A percentile compares a stretch with the other conserved stretches of the same genome.
These are phyloP conservation scores for Thamnidium elegans DNA, from an alignment of 192 early-diverging fungal genomes.

Conservation along the genomic window DNA sequence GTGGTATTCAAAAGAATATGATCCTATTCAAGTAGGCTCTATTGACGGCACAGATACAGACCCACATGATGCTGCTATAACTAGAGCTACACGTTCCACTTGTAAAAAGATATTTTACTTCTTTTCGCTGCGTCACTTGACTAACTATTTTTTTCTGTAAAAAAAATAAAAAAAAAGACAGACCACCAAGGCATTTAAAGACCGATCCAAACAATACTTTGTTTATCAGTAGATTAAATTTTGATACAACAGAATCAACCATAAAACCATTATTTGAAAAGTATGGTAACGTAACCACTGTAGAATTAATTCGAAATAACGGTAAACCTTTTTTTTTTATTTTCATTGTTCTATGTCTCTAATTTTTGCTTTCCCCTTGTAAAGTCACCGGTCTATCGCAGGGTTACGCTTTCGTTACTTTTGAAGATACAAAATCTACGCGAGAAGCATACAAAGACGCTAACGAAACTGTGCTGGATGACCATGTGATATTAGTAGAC, in stretches of 20 bases:
- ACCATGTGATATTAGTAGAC: constrained; percentile 36
- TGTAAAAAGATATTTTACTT: constrained; percentile 21
- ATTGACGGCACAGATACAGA: constrained; percentile 40
- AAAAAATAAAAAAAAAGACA: constrained; percentile 21
- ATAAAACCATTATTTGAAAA: constrained; percentile 27
- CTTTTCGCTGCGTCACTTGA: neutral
- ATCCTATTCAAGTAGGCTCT: constrained; percentile 37
- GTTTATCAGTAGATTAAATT: constrained; percentile 39
- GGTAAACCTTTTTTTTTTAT: constrained; percentile 9
- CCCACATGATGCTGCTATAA: constrained; percentile 40
- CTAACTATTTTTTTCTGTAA: neutral
- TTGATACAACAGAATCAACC: constrained; percentile 22
- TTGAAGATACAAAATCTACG: constrained; percentile 19
- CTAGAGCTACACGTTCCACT: constrained; percentile 23
- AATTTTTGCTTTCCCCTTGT: no score
- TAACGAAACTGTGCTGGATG: constrained; percentile 29
- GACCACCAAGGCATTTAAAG: constrained; percentile 17
- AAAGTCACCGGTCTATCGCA: constrained; percentile 38
- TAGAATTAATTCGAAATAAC: constrained; percentile 29
- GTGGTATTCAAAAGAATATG: constrained; percentile 41
- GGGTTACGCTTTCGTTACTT: constrained; percentile 44
- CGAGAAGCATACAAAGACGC: constrained; percentile 31
- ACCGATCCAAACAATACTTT: constrained; percentile 35
- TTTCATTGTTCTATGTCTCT: neutral
- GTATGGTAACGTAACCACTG: constrained; percentile 25